Evolutionary conservation across 1,284 basidiomycete species (phyloP).

Genomic region (Tremellales sp.): DNA sequence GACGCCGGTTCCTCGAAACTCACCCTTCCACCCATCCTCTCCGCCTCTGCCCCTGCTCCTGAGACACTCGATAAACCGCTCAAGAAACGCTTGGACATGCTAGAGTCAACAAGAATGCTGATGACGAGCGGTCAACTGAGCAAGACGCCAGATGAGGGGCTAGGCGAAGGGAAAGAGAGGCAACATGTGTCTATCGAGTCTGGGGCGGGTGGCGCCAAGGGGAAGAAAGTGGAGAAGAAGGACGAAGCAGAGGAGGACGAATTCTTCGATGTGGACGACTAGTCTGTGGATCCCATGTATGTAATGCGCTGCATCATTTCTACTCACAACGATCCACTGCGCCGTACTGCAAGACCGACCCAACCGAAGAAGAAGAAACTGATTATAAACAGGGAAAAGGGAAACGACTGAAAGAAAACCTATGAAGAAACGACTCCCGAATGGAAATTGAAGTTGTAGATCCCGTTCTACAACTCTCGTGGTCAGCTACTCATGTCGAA

Average conservation of each 20-base stretch:
- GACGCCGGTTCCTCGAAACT: slow-evolving; percentile 23
- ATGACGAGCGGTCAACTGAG: slow-evolving; percentile 65
- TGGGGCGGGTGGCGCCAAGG: slow-evolving; percentile 11
- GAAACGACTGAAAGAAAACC: background rate
- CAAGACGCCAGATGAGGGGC: slow-evolving; percentile 57
- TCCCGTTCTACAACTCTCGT: slow-evolving; percentile 26
- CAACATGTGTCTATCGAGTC: slow-evolving; percentile 22
- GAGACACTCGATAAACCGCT: slow-evolving; percentile 46
- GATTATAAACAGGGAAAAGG: background rate
- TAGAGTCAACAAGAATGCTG: slow-evolving; percentile 57
- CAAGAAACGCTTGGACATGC: slow-evolving; percentile 59
- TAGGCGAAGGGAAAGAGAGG: slow-evolving; percentile 6
- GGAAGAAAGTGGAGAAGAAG: slow-evolving; percentile 5
- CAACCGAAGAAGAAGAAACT: background rate
- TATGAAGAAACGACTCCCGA: slow-evolving; percentile 17
- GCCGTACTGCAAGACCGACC: background rate
- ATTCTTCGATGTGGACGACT: slow-evolving; percentile 52
- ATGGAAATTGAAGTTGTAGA: slow-evolving; percentile 48
- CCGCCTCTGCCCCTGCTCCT: slow-evolving; percentile 35
- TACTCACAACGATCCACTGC: background rate
- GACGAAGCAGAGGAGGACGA: slow-evolving; percentile 48
- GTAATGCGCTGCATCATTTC: background rate
- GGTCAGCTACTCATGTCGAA: background rate
- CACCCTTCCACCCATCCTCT: slow-evolving; percentile 52
- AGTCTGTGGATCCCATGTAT: background rate